Base-by-base conservation (phyloP, 2,329 filamentous ascomycete genomes). In the Mycocentrospora acerina region DNA sequence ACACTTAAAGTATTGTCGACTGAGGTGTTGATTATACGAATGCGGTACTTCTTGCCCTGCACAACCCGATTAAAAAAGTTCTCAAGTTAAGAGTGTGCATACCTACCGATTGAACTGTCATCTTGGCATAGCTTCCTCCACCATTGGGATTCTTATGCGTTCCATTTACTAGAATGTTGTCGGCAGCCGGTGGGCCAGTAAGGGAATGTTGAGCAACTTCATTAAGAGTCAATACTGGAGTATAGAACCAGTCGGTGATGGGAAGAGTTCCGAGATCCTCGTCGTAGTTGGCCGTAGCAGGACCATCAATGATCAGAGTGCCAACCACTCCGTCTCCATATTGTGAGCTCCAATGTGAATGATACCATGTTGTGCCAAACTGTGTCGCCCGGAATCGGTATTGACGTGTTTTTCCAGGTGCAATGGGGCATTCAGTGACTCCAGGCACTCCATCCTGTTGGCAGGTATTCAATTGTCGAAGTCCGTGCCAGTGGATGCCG, bases 191-290 rank as follows among this genome's bases (percentile, higher is more conserved):
- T 11, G 67, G 67, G 4, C 59, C 61, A 16, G 48, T 49, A 8
- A 26, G 55, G 51, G 50, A 69, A 43, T 53, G 64, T 50, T 48
- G 57, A 5, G 53, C 61, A 24, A 46, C 61, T 47, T 52, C 63
- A 32, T 53, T 57, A 44, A 55, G 56, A 43, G 35, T 60, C 52
- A 62, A 58, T 26, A 42, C 63, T 44, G 49, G 60, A 41, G 54
- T 43, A 31, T 64, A 78, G 57, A 82, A 82, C 82, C 82, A 87
- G 53, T 88, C 84, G 12, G 73, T 76, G 5, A 85, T 56, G 17
- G 81, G 71, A 1, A 85, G 51, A 9, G 73, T 64, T 3, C 83
- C 83, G 0, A 85, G 68, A 52, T 87, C 83, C 32, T 77, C 71
- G 43, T 87, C 81, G 16, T 72, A 74, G 39, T 71, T 69, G 13